Conservation (phyloP, 2,329 filamentous ascomycete species). For the Apiospora kogelbergensis region DNA sequence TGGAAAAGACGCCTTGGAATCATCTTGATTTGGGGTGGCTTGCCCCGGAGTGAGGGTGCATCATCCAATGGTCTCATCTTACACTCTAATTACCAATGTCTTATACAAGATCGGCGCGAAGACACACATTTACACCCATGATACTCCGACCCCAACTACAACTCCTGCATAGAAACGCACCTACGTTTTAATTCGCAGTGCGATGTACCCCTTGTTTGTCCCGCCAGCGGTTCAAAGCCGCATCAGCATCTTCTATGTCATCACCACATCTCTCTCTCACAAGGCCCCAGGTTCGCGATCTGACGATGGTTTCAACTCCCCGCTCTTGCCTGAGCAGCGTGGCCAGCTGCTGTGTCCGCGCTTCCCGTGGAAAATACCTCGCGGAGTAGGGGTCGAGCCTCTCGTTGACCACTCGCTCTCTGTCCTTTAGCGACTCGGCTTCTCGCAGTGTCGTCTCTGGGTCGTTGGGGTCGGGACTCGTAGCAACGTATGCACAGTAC, state of each 20-base stretch:
- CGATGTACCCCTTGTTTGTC: neutral
- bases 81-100: neutral
- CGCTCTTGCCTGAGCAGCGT: conserved; percentile 72
- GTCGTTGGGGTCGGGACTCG: conserved; percentile 82
- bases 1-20: neutral
- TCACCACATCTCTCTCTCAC: conserved; percentile 73
- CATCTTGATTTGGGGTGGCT: neutral
- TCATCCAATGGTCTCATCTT: neutral
- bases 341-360: conserved; percentile 78
- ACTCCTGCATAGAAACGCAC: neutral
- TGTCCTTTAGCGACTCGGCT: conserved; percentile 67
- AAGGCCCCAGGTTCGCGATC: conserved; percentile 78
- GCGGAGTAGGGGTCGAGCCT: conserved; percentile 88
- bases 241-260: conserved; percentile 59
- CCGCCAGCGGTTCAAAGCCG: conserved; percentile 31
- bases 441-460: conserved; percentile 71
- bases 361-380: conserved; percentile 76
- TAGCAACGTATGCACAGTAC: conserved; percentile 88
- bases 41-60: neutral
- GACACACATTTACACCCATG: neutral
- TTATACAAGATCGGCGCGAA: neutral
- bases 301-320: conserved; percentile 75
- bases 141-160: neutral
- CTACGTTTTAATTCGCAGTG: neutral
- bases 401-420: conserved; percentile 79